Base-by-base conservation (phyloP, 441 rosid genomes). In the Populus hybrid region DNA sequence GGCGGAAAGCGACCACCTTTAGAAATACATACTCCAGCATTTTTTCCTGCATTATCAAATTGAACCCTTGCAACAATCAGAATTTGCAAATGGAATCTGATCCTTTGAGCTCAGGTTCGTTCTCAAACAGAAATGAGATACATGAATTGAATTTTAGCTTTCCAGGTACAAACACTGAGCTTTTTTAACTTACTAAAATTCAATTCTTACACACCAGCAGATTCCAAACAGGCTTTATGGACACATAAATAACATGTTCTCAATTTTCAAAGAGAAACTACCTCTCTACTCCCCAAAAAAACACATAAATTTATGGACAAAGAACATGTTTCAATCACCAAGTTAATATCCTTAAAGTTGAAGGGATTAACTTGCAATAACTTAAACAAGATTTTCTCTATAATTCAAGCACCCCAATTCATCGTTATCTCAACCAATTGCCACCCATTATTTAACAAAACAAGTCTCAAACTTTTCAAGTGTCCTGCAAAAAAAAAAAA, bases 1-100 rank as follows among this genome's bases (percentile, higher is more conserved):
- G 92, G 87, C 0, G 91, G 88, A 77, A 93, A 95, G 54, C 84
- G 85, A 40, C 92, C 93, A 21, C 97, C 95, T 88, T 95, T 85
- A 40, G 97, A 89, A 68, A 85, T 23, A 38, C 97, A 90, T 21
- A 85, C 83, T 24, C 90, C 92, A 57, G 71, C 75, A 7, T 86
- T 67, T 50, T 80, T 82, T 6, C 84, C 92, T 77, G 87, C 75
- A 86, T 67, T 63, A 46, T 75, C 50, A 80, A 63, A 78, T 30
- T 9, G 74, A 32, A 50, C 57, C 57, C 20, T 14, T 5, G 57
- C 20, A 50, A 14, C 57, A 5, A 50, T 50, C 57, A 50, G 57
- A 50, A 16, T 14, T 50, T 50, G 57, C 57, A 50, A 50, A 4
- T 50, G 57, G 57, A 50, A 50, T 50, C 57, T 50, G 57, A 50